phyloP scores from a whole-genome alignment of 2,329 filamentous ascomycete genomes.

The Lachnellula arida region DNA sequence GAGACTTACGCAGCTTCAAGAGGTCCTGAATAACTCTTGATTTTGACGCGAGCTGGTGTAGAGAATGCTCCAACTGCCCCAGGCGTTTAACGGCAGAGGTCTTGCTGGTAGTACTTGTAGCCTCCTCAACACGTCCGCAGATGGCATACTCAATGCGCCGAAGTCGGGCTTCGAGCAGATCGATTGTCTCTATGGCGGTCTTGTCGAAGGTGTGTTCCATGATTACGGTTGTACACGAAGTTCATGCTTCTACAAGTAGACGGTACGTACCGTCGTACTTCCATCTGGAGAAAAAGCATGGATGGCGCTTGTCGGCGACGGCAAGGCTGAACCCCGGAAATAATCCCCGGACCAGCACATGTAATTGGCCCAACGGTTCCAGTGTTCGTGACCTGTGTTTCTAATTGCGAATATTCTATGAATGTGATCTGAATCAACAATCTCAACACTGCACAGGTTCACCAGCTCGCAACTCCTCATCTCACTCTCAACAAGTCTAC shows the following conservation, averaged over 20 bases:
- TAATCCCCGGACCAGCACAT: too few relatives aligned
- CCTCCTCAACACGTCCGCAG: constrained; percentile 18
- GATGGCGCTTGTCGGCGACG: background rate
- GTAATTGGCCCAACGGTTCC: too few relatives aligned
- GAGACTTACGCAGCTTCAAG: constrained; percentile 28
- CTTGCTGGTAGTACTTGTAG: constrained; percentile 2
- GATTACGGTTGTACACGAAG: background rate
- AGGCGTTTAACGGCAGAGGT: constrained; percentile 16
- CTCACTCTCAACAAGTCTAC: background rate
- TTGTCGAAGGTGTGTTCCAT: constrained; percentile 31
- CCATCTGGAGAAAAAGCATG: background rate
- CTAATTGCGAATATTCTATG: background rate
- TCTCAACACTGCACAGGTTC: background rate
- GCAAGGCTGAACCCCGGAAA: too few relatives aligned
- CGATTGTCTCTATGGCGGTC: constrained; percentile 30
- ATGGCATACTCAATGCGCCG: constrained; percentile 30
- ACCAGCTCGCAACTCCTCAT: background rate
- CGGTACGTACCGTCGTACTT: background rate
- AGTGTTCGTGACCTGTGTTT: background rate
- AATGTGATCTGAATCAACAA: background rate
- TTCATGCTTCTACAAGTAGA: background rate
- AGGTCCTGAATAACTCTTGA: constrained; percentile 31
- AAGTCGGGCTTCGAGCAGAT: constrained; percentile 29
- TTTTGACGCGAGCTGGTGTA: constrained; percentile 20
- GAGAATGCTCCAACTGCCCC: constrained; percentile 19